Evolutionary conservation across 306 rosid species (phyloP).

Genomic region (Quercus glauca): DNA sequence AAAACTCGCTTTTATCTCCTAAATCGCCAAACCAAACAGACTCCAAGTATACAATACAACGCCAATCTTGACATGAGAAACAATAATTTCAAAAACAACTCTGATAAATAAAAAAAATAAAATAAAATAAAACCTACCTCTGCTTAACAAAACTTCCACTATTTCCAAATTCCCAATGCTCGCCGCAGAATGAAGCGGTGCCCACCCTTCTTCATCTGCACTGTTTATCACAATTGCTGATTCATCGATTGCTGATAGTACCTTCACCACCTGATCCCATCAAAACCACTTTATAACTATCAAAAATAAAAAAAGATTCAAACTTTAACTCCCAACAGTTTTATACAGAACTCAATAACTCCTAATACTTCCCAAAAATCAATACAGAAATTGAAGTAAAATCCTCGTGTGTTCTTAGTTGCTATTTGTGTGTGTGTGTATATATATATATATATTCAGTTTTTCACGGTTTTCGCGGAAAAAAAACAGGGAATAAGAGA

Average conservation of each 20-base stretch:
- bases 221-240: conserved; percentile 48
- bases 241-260: conserved; percentile 49
- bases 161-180: conserved; percentile 71
- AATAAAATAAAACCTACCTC: conserved; percentile 32
- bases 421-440: no score
- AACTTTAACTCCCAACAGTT: not conserved
- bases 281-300: not conserved
- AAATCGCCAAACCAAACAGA: no score
- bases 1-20: no score
- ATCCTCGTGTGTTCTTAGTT: not conserved
- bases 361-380: not conserved
- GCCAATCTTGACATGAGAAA: conserved; percentile 2
- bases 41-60: not conserved
- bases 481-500: conserved; percentile 3
- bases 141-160: conserved; percentile 50
- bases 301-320: not conserved
- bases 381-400: not conserved
- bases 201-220: conserved; percentile 94
- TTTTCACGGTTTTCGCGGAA: not conserved
- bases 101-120: not conserved
- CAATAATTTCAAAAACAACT: not conserved
- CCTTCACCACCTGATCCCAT: conserved; percentile 53
- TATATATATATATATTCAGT: not conserved
- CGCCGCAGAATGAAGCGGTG: conserved; percentile 86
- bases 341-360: not conserved